These are phyloP conservation scores for Ceratocystis diversiconidia DNA, from an alignment of 2,329 filamentous ascomycete species.

Conservation along the genomic window DNA sequence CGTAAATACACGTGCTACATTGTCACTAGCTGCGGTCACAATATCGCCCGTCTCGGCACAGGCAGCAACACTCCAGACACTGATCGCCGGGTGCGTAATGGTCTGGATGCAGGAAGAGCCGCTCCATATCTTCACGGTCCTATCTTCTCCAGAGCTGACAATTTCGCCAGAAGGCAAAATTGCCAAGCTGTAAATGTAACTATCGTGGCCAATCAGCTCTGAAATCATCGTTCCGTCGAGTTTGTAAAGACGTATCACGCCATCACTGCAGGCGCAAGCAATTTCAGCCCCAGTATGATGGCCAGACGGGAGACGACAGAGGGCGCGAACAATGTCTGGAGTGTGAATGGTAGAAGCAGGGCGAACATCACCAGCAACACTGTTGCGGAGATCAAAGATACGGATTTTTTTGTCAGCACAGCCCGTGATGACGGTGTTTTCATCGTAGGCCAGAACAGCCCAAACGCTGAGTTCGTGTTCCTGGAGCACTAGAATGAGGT, in stretches of 20 bases:
- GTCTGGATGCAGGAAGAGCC: slow-evolving; percentile 76
- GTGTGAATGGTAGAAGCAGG: slow-evolving; percentile 45
- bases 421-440: slow-evolving; percentile 70
- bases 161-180: slow-evolving; percentile 71
- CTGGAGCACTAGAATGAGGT: slow-evolving; percentile 35
- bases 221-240: slow-evolving; percentile 61
- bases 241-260: slow-evolving; percentile 75
- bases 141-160: slow-evolving; percentile 82
- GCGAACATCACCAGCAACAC: slow-evolving; percentile 40
- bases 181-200: slow-evolving; percentile 80
- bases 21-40: slow-evolving; percentile 83
- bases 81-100: slow-evolving; percentile 92
- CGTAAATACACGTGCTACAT: slow-evolving; percentile 71
- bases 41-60: slow-evolving; percentile 77
- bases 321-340: slow-evolving; percentile 72
- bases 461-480: slow-evolving; percentile 72
- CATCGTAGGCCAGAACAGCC: slow-evolving; percentile 76
- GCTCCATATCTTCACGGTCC: slow-evolving; percentile 83
- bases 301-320: slow-evolving; percentile 61
- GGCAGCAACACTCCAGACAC: slow-evolving; percentile 84
- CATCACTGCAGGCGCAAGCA: slow-evolving; percentile 87
- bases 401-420: slow-evolving; percentile 85
- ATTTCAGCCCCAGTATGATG: slow-evolving; percentile 81
- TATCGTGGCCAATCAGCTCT: slow-evolving; percentile 76
- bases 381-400: slow-evolving; percentile 57